Evolutionary conservation across 768 basidiomycete species (phyloP), one percentile per base, ranked within the genome.

Genomic region (Cyclocybe aegerita): DNA sequence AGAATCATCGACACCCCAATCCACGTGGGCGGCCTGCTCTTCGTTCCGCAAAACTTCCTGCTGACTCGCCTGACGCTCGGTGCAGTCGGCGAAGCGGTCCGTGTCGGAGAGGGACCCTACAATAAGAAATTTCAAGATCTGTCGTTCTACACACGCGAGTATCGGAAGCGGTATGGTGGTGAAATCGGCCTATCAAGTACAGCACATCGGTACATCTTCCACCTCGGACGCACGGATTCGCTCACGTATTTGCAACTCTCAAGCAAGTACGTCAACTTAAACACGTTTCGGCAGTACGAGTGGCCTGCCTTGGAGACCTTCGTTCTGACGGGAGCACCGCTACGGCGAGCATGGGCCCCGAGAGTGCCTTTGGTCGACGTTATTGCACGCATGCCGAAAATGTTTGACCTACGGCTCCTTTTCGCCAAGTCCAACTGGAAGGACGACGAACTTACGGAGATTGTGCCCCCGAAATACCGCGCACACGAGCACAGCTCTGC

Each of bases 31-130:
- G 65, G 67, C 56, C 56, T 68, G 38, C 68, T 70, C 2, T 59
- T 57, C 36, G 50, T 70, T 1, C 70, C 72, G 0, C 31, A 55
- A 2, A 50, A 57, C 6, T 71, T 70, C 51, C 58, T 61, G 45
- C 65, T 75, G 29, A 66, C 70, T 42, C 56, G 66, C 1, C 43
- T 76, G 7, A 55, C 70, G 12, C 60, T 75, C 41, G 64, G 68
- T 9, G 70, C 72, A 7, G 73, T 76, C 4, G 71, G 63, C 2
- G 71, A 76, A 53, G 73, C 70, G 4, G 64, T 71, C 11, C 67
- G 73, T 2, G 64, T 72, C 2, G 75, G 75, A 1, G 73, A 76
- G 44, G 73, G 73, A 2, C 69, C 73, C 1, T 71, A 66, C 49
- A 65, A 74, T 39, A 50, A 62, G 7, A 69, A 68, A 32, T 70